A percentile compares a stretch with the other conserved stretches of the same genome.
Conservation (phyloP, 2,329 filamentous ascomycete species). For the Sporothrix phasma region DNA sequence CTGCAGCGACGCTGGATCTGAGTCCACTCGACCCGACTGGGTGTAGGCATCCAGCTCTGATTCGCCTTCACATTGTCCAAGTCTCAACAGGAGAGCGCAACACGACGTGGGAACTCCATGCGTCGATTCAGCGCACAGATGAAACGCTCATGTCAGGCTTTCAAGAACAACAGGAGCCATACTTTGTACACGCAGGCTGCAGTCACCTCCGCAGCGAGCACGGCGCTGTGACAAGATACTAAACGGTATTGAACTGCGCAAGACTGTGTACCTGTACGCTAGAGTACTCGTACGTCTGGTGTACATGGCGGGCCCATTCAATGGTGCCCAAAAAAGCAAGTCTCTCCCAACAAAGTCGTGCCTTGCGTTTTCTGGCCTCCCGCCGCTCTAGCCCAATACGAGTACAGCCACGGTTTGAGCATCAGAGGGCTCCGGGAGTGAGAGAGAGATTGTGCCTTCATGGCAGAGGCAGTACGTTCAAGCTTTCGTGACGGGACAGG, state of each 20-base stretch:
- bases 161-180: neutral
- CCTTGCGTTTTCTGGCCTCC: neutral
- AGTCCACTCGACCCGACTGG: no score
- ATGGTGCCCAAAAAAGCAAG: slow-evolving; percentile 1
- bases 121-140: no score
- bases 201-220: neutral
- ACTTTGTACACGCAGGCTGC: neutral
- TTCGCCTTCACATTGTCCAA: neutral
- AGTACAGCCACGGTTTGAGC: no score
- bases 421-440: no score
- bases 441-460: no score
- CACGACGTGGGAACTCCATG: neutral
- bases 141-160: neutral
- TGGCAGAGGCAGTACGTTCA: no score
- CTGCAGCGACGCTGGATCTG: neutral
- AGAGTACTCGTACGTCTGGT: no score
- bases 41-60: no score
- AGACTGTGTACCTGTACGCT: neutral
- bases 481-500: neutral
- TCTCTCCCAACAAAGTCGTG: slow-evolving; percentile 12
- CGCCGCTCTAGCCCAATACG: neutral
- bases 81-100: neutral
- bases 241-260: no score
- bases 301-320: neutral
- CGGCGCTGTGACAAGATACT: no score